Base-by-base conservation (phyloP, 169 alveolate genomes). In the Babesia gibsoni region DNA sequence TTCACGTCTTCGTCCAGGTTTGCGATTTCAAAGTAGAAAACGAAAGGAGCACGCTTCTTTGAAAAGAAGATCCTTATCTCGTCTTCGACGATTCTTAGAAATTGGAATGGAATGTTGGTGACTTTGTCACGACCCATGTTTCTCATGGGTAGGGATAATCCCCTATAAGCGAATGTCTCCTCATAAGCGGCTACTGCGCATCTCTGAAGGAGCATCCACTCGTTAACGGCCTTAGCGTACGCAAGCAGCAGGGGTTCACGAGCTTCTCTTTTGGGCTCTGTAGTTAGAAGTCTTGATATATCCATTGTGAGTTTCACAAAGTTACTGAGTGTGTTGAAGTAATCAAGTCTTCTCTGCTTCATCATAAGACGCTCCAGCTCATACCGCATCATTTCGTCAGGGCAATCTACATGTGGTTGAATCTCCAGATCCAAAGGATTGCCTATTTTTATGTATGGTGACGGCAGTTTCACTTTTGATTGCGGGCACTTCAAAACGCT, bases 341-440 rank as follows among this genome's bases (percentile, higher is more conserved):
- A 91, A 67, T 92, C 93, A 45, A 93, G 90, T 39, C 96, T 65
- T 57, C 95, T 64, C 74, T 92, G 96, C 65, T 91, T 91, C 90
- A 91, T 75, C 75, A 91, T 82, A 58, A 89, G 90, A 30, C 77
- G 91, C 59, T 90, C 94, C 56, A 90, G 64, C 32, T 90, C 95
- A 45, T 46, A 52, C 68, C 68, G 89, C n/a, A 83, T 52, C 72
- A 82, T 83, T 48, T 85, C 86, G 33, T 53, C 80, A 37, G 73
- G 63, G 67, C 65, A 81, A 53, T 88, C 88, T n/a, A 84, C 85
- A 4, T 67, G 66, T 42, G 91, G 89, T 32, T 83, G 83, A 25
- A 84, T 80, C 16, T 88, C 83, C 27, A 84, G 57, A 12, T 85
- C 67, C 50, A 90, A 73, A 3, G 93, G 93, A 35, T 79, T 83